Evolutionary conservation across 139 green algal genomes (phyloP), one percentile per base, ranked within the genome.

Genomic region (Pseudopediastrum boryanum): DNA sequence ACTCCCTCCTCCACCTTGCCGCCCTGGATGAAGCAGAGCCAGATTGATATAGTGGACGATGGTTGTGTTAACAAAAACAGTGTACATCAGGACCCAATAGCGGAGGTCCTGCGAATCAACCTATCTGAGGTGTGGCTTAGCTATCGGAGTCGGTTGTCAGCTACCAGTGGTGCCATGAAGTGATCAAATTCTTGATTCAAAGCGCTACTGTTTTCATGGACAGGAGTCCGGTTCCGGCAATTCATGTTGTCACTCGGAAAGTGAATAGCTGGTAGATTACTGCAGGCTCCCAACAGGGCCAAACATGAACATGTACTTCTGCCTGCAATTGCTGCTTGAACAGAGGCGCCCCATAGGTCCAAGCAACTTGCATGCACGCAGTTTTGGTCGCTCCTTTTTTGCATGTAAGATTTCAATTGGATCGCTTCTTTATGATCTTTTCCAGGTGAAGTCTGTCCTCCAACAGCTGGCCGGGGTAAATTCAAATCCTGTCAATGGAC

Each of bases 401-500:
- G n/a, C n/a, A n/a, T n/a, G n/a, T n/a, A n/a, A n/a, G n/a, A n/a
- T n/a, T n/a, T n/a, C n/a, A n/a, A n/a, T n/a, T n/a, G n/a, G n/a
- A n/a, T n/a, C 23, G 56, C n/a, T 16, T 19, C 56, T n/a, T n/a
- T n/a, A n/a, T 29, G 3, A 19, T 7, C 43, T 7, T 10, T 6
- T 39, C 43, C 78, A 90, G 86, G 81, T 91, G 5, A 91, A 91
- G 77, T 52, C 86, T 6, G 80, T 87, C 19, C 80, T 91, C 25
- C 87, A 91, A 59, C 87, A 89, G 69, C 82, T 91, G 62, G 84
- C 84, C 10, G 80, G 77, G 0, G 69, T 91, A 6, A 89, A 83
- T 43, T 70, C 69, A 52, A 91, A 85, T 1, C 84, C 87, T 38
- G 84, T 80, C 9, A 88, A 89, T 33, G 87, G 84, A 4, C 80